Evolutionary conservation across 176 grass and related monocot genomes (phyloP).

Genomic region (Alopecurus myosuroides): DNA sequence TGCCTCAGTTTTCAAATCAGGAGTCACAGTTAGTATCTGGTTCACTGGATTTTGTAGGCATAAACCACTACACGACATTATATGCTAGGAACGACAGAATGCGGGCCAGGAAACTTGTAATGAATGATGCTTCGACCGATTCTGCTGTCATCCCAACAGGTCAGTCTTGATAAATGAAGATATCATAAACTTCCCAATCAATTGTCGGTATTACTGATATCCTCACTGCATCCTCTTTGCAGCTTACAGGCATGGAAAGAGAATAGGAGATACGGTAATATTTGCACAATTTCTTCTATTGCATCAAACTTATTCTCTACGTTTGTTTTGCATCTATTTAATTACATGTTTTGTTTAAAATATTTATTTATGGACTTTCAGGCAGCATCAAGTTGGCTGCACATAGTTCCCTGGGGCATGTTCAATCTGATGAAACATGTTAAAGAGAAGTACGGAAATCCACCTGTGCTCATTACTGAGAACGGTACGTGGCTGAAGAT

Average conservation of each 20-base stretch:
- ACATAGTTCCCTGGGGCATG: constrained; percentile 92
- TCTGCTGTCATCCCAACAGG: constrained; percentile 57
- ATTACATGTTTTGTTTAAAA: not conserved
- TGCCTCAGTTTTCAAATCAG: constrained; percentile 65
- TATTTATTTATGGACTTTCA: constrained; percentile 18
- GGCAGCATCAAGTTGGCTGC: constrained; percentile 84
- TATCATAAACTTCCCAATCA: not conserved
- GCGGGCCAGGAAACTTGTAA: constrained; percentile 61
- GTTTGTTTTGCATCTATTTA: not conserved
- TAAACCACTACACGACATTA: constrained; percentile 95
- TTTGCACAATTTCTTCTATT: not conserved
- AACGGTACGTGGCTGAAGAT: constrained; percentile 50
- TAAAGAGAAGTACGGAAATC: constrained; percentile 86
- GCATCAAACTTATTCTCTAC: not conserved
- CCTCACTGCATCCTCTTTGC: not conserved
- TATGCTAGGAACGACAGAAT: constrained; percentile 87
- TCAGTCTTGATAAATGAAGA: constrained; percentile 28
- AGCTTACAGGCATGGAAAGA: constrained; percentile 75
- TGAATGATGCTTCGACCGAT: constrained; percentile 81
- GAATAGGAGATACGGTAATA: constrained; percentile 78
- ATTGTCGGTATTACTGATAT: constrained; percentile 19
- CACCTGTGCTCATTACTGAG: constrained; percentile 70
- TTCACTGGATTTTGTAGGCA: constrained; percentile 84
- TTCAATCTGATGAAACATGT: constrained; percentile 81
- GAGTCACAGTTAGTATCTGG: constrained; percentile 55